Evolutionary conservation across 192 early-diverging fungal species (phyloP), one percentile per base, ranked within the genome.

Genomic region (Jimgerdemannia lactiflua): DNA sequence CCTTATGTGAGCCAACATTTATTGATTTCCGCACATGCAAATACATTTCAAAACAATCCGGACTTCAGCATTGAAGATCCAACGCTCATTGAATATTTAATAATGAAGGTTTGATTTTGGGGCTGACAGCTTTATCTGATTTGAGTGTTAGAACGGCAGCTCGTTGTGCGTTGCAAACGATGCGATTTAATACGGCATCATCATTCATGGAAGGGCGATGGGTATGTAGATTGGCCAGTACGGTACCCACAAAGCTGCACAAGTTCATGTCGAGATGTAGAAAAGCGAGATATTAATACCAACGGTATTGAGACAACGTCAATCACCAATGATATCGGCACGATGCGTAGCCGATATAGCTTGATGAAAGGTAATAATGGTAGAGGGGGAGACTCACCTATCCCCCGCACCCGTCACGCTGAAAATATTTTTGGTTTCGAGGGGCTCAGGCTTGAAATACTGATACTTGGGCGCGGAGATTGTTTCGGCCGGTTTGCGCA

Each of bases 371-470:
- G 29, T 29, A 29, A 1, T 29, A 1, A 29, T 29, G 29, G 29
- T 29, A 29, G n/a, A 4, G 2, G 40, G 0, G 8, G 14, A 59
- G 14, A 6, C 40, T 70, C 86, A 87, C 88, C 89, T 92, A 74
- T 94, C 93, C 4, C 93, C 93, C 3, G 93, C 92, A 7, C 93
- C 93, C n/a, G 91, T 93, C 3, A 94, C 92, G 78, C 87, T 92
- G 54, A 86, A 80, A 65, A 88, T 77, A 10, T 83, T 70, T 29
- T 71, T 63, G 6, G 71, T 20, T 4, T 68, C 41, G 42, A 86
- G 65, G 9, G 67, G 54, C 40, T 80, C 72, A 18, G 81, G 73
- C 41, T 81, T 59, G 71, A 81, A 85, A 70, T 80, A 79, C n/a
- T 72, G 65, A 75, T 76, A 78, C 3, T 71, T 71, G 39, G 77